Evolutionary conservation across 2,329 filamentous ascomycete genomes (phyloP), one percentile per base, ranked within the genome.

Genomic region (Rhytidhysteron rufulum): DNA sequence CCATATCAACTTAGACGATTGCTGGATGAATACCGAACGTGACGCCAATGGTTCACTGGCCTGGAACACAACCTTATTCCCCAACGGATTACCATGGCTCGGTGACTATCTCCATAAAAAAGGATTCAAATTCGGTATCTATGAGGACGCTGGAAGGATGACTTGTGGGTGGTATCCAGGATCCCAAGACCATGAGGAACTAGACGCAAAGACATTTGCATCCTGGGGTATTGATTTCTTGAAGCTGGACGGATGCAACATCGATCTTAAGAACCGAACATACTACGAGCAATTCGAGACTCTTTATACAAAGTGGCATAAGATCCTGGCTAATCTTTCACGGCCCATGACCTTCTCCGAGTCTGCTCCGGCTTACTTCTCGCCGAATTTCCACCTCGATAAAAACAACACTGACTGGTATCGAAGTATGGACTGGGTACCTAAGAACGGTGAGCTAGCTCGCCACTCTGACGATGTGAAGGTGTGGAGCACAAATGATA

Each of bases 301-400:
- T 33, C 43, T 47, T 1, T 73, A 71, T 42, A 58, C 60, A 2
- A 49, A 62, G 11, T 76, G 73, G 73, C 65, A 72, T 39, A 45
- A 58, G 3, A 54, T 71, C n/a, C 48, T 71, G 21, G 57, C 31
- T 37, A 59, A 50, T 2, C 58, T 67, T 50, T 40, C 54, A 2
- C 46, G 60, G 7, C 66, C 68, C 2, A 54, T 73, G 29, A 59
- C 70, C 24, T 72, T 74, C 45, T 72, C 68, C 3, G 60, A 72
- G 46, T 71, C 68, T 3, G 70, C 70, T 0, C 70, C 70, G 0
- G 70, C 70, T 1, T 73, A 73, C 49, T 73, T 73, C 44, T 60
- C 44, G 17, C 50, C 52, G 3, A 50, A 54, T 37, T 54, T 53
- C 38, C 44, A 52, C 25, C 46, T 51, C 32, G 44, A 54, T 4